phyloP scores from a whole-genome alignment of 345 rosid genomes.

The Rhodomyrtus tomentosa region DNA sequence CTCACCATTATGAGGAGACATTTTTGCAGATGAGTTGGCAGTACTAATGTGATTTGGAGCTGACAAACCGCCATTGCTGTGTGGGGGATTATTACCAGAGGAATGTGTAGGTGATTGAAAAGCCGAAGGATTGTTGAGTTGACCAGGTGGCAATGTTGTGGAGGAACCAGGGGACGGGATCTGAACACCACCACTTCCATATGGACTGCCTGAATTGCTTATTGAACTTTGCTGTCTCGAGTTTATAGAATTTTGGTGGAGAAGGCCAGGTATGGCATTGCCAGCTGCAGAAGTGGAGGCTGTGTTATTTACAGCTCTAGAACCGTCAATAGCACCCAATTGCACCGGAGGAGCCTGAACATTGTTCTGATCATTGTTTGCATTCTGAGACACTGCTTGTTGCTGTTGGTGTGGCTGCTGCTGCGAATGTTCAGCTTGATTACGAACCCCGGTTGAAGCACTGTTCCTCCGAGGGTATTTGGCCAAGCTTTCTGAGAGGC shows the following conservation, averaged over 20 bases:
- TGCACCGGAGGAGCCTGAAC: slow-evolving; percentile 40
- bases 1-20: slow-evolving; percentile 49
- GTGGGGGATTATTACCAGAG: slow-evolving; percentile 38
- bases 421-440: slow-evolving; percentile 49
- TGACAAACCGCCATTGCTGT: slow-evolving; percentile 37
- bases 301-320: slow-evolving; percentile 40
- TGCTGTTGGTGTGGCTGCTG: slow-evolving; percentile 29
- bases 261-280: slow-evolving; percentile 72
- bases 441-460: slow-evolving; percentile 35
- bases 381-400: slow-evolving; percentile 26
- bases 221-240: slow-evolving; percentile 64
- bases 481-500: slow-evolving; percentile 74
- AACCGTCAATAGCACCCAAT: slow-evolving; percentile 31
- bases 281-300: slow-evolving; percentile 55
- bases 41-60: slow-evolving; percentile 47
- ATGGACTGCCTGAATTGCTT: slow-evolving; percentile 54
- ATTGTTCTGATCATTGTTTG: slow-evolving; percentile 37
- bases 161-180: slow-evolving; percentile 76
- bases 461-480: slow-evolving; percentile 79
- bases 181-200: slow-evolving; percentile 67
- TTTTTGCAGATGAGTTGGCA: slow-evolving; percentile 45
- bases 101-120: slow-evolving; percentile 72
- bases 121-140: slow-evolving; percentile 45
- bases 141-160: slow-evolving; percentile 50
- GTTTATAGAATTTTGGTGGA: slow-evolving; percentile 88